Conservation (phyloP, 73 alveolate genomes). For the Tetrahymena elliotti region DNA sequence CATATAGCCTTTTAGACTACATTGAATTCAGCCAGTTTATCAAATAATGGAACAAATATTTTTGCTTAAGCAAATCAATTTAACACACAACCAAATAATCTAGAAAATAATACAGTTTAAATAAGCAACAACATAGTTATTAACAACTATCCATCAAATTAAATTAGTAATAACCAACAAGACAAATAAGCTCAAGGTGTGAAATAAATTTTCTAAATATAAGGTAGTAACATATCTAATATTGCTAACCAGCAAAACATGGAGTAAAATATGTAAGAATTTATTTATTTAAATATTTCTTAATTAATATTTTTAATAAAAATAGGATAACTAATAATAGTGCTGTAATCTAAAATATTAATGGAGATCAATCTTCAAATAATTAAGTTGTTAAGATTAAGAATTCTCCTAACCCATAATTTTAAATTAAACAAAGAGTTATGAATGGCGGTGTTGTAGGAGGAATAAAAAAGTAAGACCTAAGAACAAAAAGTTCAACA, state of each 20-base stretch:
- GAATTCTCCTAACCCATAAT: neutral
- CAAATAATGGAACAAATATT: neutral
- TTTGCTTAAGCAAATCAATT: neutral
- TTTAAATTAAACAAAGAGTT: neutral
- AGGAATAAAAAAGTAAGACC: neutral
- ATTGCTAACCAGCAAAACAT: neutral
- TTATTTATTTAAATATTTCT: neutral
- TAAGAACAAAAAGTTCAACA: neutral
- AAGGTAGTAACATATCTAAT: neutral
- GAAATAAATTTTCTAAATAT: neutral
- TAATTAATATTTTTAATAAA: neutral
- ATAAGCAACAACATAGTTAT: neutral
- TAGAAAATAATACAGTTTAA: neutral
- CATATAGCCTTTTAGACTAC: neutral
- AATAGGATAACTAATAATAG: neutral
- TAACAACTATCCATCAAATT: neutral
- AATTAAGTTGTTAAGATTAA: neutral
- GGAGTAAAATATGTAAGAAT: neutral
- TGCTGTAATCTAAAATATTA: neutral
- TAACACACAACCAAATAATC: neutral
- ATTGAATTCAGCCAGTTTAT: neutral
- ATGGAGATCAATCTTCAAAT: neutral
- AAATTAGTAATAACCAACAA: neutral
- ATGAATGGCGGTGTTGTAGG: neutral
- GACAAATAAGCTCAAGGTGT: neutral